Conservation (phyloP, 805 yeast species). For the Ogataea paradorogensis region DNA sequence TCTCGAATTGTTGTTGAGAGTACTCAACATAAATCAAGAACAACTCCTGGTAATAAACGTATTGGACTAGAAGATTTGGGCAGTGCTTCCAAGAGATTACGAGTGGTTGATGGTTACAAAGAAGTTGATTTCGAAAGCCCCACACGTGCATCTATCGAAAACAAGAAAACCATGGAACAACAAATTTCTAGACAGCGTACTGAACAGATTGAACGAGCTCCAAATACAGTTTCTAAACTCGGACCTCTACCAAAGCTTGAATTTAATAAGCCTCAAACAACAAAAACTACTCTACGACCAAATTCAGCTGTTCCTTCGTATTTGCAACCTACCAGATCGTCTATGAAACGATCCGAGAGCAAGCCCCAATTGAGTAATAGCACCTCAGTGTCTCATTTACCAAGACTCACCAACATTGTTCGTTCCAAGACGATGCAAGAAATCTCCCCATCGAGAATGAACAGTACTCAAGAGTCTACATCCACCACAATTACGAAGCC, state of each 20-base stretch:
- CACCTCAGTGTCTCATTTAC: conserved; percentile 4
- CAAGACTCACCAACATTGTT: conserved; percentile 7
- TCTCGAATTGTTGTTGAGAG: conserved; percentile 8
- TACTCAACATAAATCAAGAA: neutral
- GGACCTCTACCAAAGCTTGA: conserved; percentile 10
- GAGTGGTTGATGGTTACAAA: conserved; percentile 21
- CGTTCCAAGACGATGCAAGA: conserved; percentile 22
- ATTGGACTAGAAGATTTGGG: conserved; percentile 20
- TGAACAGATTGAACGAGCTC: neutral
- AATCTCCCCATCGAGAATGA: conserved; percentile 19
- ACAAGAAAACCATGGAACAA: conserved; percentile 21
- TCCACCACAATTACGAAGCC: neutral
- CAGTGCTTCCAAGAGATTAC: conserved; percentile 32
- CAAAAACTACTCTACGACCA: neutral
- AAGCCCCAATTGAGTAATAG: conserved; percentile 3
- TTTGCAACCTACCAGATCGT: conserved; percentile 20
- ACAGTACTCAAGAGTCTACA: neutral
- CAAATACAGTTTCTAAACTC: neutral
- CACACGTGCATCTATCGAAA: conserved; percentile 27
- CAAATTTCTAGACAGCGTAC: conserved; percentile 16
- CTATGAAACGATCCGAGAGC: conserved; percentile 15
- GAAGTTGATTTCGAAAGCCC: conserved; percentile 30
- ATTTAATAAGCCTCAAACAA: neutral
- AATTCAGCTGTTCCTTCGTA: conserved; percentile 17
- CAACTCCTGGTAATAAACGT: conserved; percentile 30